Base-by-base conservation (phyloP, 495 filamentous ascomycete species). In the Trichocladium antarcticum region DNA sequence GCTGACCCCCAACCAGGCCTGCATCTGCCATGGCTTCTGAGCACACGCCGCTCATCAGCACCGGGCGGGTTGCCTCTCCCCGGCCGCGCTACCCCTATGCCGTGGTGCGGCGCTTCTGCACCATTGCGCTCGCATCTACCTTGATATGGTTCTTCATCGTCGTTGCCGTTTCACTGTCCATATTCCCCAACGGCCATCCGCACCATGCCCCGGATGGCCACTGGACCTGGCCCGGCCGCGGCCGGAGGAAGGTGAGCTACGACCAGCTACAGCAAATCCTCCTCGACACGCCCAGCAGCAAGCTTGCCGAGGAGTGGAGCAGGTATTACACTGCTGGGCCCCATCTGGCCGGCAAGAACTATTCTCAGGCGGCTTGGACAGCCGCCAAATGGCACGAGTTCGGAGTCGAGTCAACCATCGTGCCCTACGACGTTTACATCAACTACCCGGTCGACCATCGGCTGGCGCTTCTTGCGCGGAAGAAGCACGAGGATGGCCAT, bases 281-380 rank as follows among this genome's bases (percentile, higher is more conserved):
- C 43, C 65, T 81, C 20, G 69, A 78, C 11, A 89, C 83, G 1
- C 89, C 89, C 0, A 78, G 78, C 27, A 74, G 77, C 37, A 70
- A 75, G 22, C 82, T 81, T 57, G 80, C 78, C 6, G 70, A 76
- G 47, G 81, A 93, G 64, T 96, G 88, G 88, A 90, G 84, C 60
- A 68, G 76, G 51, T 97, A 96, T 66, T 97, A 97, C 57, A 95
- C 92, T 0, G 67, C 81, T 1, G 92, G 92, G 0, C 77, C 85
- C 1, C 92, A 98, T 72, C 70, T 98, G 27, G 86, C 83, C 0
- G 92, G 92, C 11, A 84, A 86, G 73, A 97, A 97, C 57, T 73
- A 82, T 38, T 86, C 80, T 46, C 80, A 94, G 68, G 92, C 85
- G 5, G 64, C 82, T 40, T 98, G 88, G 88, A 98, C 92, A 0